phyloP scores from a whole-genome alignment of 2,329 filamentous ascomycete genomes.

The Dothiorella sarmentorum region DNA sequence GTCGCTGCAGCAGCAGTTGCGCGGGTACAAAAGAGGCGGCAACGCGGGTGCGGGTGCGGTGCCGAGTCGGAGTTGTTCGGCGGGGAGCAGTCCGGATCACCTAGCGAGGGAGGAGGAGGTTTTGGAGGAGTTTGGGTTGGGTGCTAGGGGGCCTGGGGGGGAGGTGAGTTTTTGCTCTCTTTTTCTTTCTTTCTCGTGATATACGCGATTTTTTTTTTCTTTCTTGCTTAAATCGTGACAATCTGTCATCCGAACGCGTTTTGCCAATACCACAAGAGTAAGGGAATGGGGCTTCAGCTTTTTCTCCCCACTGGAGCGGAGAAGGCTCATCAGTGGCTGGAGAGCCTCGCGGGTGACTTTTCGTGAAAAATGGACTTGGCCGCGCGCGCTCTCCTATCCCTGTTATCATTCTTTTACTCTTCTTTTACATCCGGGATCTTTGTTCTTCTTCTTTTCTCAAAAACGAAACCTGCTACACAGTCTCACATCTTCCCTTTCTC shows the following conservation, averaged over 20 bases:
- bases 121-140: constrained; percentile 30
- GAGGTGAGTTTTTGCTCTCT: constrained; percentile 26
- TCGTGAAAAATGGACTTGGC: no score
- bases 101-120: constrained; percentile 27
- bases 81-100: constrained; percentile 22
- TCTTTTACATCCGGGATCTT: no score
- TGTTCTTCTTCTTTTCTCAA: background rate
- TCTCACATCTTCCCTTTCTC: background rate
- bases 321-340: no score
- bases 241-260: no score
- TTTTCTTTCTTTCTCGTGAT: constrained; percentile 3
- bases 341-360: no score
- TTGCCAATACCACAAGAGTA: no score
- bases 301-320: no score
- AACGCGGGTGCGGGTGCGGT: background rate
- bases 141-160: constrained; percentile 15
- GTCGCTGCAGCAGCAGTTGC: background rate
- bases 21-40: constrained; percentile 19
- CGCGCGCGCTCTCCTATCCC: no score
- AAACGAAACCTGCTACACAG: background rate
- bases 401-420: no score
- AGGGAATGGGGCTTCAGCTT: no score
- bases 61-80: background rate
- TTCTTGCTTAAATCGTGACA: no score
- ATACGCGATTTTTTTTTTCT: background rate